Conservation (phyloP, 306 rosid genomes). For the Bauhinia variegata region DNA sequence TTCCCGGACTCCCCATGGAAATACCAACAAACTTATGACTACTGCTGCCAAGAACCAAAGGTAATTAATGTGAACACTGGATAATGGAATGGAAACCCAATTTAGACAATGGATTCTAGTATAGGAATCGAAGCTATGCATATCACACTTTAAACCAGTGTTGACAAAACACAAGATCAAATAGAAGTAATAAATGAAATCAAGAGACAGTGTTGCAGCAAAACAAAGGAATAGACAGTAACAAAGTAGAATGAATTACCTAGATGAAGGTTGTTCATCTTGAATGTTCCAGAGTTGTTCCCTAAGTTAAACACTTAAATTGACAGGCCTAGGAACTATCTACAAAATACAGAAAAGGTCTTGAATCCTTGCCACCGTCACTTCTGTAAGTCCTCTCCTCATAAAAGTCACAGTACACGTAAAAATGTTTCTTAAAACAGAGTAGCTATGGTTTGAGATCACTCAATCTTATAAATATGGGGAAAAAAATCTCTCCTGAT, state of each 20-base stretch:
- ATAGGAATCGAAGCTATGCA: conserved; percentile 6
- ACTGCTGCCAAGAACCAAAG: not conserved
- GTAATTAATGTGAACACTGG: conserved; percentile 7
- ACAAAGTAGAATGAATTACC: not conserved
- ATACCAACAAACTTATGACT: not conserved
- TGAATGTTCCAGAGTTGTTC: not conserved
- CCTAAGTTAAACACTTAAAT: not conserved
- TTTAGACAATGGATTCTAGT: not conserved
- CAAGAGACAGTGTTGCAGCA: not conserved
- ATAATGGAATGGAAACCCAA: not conserved
- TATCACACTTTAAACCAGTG: conserved; percentile 9
- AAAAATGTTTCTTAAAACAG: conserved; percentile 1
- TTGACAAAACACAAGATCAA: conserved; percentile 16
- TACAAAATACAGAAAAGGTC: conserved; percentile 17
- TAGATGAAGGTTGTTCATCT: not conserved
- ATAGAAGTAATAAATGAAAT: conserved; percentile 4
- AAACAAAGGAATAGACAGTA: conserved; percentile 1
- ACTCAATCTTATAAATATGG: not conserved
- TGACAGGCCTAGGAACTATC: not conserved
- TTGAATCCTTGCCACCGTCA: not conserved
- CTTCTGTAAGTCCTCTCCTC: not conserved
- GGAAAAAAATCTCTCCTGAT: too few species aligned
- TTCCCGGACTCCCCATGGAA: not conserved
- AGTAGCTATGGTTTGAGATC: not conserved
- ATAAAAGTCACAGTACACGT: not conserved